Percentiles rank a stretch among this genome's conserved stretches.
phyloP scores from a whole-genome alignment of 768 basidiomycete species.

The Trametes meyenii region DNA sequence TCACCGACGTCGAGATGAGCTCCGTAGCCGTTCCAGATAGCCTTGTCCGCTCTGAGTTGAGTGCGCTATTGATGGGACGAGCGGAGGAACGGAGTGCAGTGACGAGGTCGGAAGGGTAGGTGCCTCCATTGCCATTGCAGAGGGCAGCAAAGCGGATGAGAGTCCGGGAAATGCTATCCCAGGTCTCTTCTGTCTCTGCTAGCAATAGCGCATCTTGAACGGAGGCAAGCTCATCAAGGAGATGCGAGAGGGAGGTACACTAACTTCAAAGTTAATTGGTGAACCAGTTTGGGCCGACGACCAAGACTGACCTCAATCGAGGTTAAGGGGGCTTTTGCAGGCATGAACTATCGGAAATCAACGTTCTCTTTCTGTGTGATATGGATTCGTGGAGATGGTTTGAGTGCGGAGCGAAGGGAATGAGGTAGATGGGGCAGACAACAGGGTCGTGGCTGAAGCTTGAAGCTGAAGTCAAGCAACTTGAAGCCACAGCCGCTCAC shows the following conservation, averaged over 20 bases:
- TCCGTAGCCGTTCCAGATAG: conserved; percentile 71
- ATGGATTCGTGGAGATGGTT: background rate
- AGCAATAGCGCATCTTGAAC: conserved; percentile 46
- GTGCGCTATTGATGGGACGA: conserved; percentile 56
- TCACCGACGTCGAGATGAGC: conserved; percentile 55
- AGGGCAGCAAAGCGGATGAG: conserved; percentile 50
- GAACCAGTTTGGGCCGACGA: background rate
- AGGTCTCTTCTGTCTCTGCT: conserved; percentile 76
- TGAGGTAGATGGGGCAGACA: background rate
- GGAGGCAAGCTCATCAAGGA: conserved; percentile 45
- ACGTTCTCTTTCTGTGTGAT: background rate
- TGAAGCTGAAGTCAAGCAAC: conserved; percentile 3
- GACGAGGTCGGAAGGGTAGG: conserved; percentile 54
- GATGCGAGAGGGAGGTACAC: conserved; percentile 38
- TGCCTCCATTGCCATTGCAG: conserved; percentile 54
- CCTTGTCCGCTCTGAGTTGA: conserved; percentile 74
- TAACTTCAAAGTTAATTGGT: background rate
- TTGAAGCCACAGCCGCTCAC: background rate
- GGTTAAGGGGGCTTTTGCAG: conserved; percentile 21
- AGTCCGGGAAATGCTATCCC: conserved; percentile 66
- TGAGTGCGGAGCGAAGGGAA: background rate
- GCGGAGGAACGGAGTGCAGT: conserved; percentile 52
- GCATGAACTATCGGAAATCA: conserved; percentile 6
- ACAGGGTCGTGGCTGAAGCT: conserved; percentile 5
- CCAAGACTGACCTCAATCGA: conserved; percentile 21